Base-by-base conservation (phyloP, 495 filamentous ascomycete species). In the Glonium stellatum region DNA sequence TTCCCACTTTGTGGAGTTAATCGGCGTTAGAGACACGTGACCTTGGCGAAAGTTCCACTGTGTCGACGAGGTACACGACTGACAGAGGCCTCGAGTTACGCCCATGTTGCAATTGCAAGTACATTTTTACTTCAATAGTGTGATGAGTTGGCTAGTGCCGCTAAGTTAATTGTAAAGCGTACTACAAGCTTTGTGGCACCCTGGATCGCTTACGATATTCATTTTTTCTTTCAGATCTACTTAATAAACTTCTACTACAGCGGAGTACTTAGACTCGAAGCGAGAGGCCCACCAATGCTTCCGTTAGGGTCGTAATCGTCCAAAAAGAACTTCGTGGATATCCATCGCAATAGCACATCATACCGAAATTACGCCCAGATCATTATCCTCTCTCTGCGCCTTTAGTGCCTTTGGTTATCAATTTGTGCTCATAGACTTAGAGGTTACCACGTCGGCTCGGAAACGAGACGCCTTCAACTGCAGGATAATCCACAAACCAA, bases 401-500 rank as follows among this genome's bases (percentile, higher is more conserved):
- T 13, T 1, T 4, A 44, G 39, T 44, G 39, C 10, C 12, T 44
- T 44, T 18, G 12, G 18, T 44, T 44, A 18, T 18, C 39, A 11
- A 18, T 2, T 11, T 11, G 39, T 18, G 18, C 18, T 13, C 18
- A 3, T 11, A 11, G 13, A 44, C 12, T 67, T 63, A 82, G 57
- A 84, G 71, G 66, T 76, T 84, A n/a, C 82, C 79, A 48, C 82
- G 75, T 64, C 84, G 62, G 2, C 56, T 48, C 4, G 91, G 88
- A 71, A 90, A 97, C 42, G 80, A 76, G 15, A 98, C 87, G 3
- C 88, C 89, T 63, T 95, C 85, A 6, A 90, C 83, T 5, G 93
- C 93, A 0, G 84, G 78, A 56, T 80, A 75, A 69, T 97, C 95
- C 8, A 89, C 88, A 72, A 98, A 98, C 93, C 93, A 98, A 72